These are phyloP conservation scores for Cryphonectria carpinicola DNA, from an alignment of 2,329 filamentous ascomycete species.

Conservation along the genomic window DNA sequence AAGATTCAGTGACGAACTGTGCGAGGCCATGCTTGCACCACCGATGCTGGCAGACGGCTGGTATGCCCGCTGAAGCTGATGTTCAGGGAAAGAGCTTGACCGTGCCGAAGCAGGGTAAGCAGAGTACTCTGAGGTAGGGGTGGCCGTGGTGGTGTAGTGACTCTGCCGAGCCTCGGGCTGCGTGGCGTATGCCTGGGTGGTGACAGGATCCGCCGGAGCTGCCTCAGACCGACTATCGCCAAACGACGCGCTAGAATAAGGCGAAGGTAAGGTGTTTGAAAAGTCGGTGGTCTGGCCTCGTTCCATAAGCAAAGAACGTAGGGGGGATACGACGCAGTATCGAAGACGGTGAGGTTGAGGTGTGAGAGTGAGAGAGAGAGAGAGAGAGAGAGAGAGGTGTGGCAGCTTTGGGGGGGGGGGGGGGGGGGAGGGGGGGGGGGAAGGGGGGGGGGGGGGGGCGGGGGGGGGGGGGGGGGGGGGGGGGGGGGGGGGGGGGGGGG, in stretches of 20 bases:
- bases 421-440: too few relatives aligned
- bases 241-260: slow-evolving; percentile 67
- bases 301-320: slow-evolving; percentile 51
- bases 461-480: too few relatives aligned
- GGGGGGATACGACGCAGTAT: background rate
- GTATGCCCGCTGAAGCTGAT: slow-evolving; percentile 81
- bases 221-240: slow-evolving; percentile 81
- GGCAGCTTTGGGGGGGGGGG: too few relatives aligned
- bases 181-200: slow-evolving; percentile 87
- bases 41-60: slow-evolving; percentile 72
- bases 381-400: too few relatives aligned
- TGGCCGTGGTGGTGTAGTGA: slow-evolving; percentile 76
- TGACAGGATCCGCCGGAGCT: slow-evolving; percentile 78
- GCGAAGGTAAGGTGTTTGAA: slow-evolving; percentile 83
- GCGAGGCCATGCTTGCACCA: slow-evolving; percentile 89
- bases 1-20: slow-evolving; percentile 94
- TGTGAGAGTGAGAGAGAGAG: too few relatives aligned
- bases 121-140: slow-evolving; percentile 87
- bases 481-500: too few relatives aligned
- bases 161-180: slow-evolving; percentile 76
- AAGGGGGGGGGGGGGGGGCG: too few relatives aligned
- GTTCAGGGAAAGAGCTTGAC: slow-evolving; percentile 81
- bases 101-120: slow-evolving; percentile 76
- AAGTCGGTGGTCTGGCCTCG: slow-evolving; percentile 69
- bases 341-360: background rate